A percentile compares a stretch with the other conserved stretches of the same genome.
Conservation (phyloP, 306 rosid species). For the Malus asiatica region DNA sequence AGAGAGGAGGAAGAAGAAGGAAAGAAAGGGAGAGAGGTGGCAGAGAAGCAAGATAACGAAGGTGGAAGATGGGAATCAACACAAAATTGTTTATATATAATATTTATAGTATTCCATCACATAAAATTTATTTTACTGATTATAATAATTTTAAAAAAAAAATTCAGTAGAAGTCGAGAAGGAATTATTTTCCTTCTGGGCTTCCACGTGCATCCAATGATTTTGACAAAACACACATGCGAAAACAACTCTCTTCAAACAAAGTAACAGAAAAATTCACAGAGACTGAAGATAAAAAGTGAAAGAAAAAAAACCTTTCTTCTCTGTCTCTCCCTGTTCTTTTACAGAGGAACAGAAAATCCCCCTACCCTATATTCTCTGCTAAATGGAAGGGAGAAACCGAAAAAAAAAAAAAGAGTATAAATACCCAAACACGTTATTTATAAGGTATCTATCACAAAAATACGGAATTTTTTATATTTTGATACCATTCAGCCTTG, state of each 20-base stretch:
- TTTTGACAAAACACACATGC: constrained; percentile 34
- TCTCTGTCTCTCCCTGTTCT: background rate
- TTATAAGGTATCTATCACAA: background rate
- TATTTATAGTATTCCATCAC: constrained; percentile 2
- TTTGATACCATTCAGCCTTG: too few species aligned
- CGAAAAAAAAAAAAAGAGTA: background rate
- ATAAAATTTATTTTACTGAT: constrained; percentile 16
- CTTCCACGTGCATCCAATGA: constrained; percentile 56
- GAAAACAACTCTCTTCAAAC: constrained; percentile 10
- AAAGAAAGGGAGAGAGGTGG: constrained; percentile 9
- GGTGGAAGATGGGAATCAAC: constrained; percentile 37
- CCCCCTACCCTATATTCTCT: constrained; percentile 27
- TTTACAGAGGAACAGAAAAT: constrained; percentile 4
- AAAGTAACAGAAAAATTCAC: constrained; percentile 14
- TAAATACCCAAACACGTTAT: too few species aligned
- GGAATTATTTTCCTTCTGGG: constrained; percentile 33
- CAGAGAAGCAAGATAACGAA: constrained; percentile 41
- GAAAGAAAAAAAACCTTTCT: background rate
- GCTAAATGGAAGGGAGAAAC: constrained; percentile 10
- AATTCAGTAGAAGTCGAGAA: constrained; percentile 22
- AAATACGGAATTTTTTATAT: too few species aligned
- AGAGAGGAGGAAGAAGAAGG: constrained; percentile 17
- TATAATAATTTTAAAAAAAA: background rate
- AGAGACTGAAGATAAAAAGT: background rate
- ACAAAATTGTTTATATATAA: constrained; percentile 21